A percentile compares a stretch with the other conserved stretches of the same genome.
These are phyloP conservation scores for Cytospora schulzeri DNA, from an alignment of 2,329 filamentous ascomycete species.

Conservation along the genomic window DNA sequence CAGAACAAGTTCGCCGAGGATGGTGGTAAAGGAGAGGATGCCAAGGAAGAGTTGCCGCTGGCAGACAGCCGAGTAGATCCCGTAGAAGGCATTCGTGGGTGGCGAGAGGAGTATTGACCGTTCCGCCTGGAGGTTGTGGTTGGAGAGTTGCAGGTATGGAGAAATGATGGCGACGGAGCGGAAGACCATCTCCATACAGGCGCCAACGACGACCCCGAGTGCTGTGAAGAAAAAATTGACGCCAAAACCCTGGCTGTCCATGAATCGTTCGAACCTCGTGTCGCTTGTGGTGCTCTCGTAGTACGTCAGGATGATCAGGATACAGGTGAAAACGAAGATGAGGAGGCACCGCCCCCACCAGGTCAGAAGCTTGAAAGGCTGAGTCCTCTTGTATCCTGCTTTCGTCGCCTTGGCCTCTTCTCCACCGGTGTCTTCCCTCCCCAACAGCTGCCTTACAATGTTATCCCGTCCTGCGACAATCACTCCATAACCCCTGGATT, in stretches of 20 bases:
- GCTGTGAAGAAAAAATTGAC: conserved; percentile 44
- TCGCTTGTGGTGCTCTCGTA: conserved; percentile 40
- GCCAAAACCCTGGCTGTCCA: conserved; percentile 43
- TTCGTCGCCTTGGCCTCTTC: neutral
- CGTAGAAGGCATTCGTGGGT: conserved; percentile 37
- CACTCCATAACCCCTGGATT: conserved; percentile 9
- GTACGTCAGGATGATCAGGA: conserved; percentile 40
- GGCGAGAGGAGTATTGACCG: conserved; percentile 40
- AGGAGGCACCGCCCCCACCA: conserved; percentile 31
- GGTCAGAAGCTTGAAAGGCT: conserved; percentile 36
- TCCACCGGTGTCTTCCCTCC: no score
- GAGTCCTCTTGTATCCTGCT: neutral
- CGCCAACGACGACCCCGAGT: conserved; percentile 40
- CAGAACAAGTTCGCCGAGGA: conserved; percentile 41
- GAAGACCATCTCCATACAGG: conserved; percentile 22
- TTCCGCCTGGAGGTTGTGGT: conserved; percentile 32
- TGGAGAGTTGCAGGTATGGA: conserved; percentile 41
- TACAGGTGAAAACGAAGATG: conserved; percentile 34
- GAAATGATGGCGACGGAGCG: conserved; percentile 37
- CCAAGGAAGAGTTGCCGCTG: conserved; percentile 39
- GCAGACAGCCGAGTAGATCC: conserved; percentile 38
- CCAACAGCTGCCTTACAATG: neutral
- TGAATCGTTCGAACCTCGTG: conserved; percentile 44
- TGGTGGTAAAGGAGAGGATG: conserved; percentile 37
- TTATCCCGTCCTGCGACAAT: neutral